Evolutionary conservation across 257 asterid species (phyloP).

Genomic region (Euphrasia confusa): DNA sequence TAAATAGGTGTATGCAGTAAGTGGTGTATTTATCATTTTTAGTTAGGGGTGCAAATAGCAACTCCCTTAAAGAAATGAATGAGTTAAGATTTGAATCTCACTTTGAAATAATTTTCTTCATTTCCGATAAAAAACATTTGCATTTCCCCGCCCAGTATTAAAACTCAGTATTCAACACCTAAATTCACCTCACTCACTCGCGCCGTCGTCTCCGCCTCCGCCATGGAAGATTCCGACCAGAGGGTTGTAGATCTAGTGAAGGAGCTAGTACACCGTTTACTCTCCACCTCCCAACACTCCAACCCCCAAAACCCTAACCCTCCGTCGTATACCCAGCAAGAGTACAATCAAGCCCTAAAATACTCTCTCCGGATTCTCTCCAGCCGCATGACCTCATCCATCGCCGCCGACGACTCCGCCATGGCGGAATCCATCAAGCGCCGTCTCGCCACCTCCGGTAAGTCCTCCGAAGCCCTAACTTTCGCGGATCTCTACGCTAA

Average conservation of each 20-base stretch:
- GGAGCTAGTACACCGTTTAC: slow-evolving; percentile 84
- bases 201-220: slow-evolving; percentile 27
- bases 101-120: not conserved
- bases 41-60: too few relatives aligned
- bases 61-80: not conserved
- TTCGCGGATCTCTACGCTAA: slow-evolving; percentile 76
- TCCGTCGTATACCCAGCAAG: slow-evolving; percentile 33
- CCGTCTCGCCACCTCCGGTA: slow-evolving; percentile 85
- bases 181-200: slow-evolving; percentile 8
- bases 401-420: slow-evolving; percentile 62
- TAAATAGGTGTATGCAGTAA: too few relatives aligned
- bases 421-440: slow-evolving; percentile 93
- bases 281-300: slow-evolving; percentile 34
- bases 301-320: slow-evolving; percentile 41
- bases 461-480: slow-evolving; percentile 89
- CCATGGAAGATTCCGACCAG: slow-evolving; percentile 64
- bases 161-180: slow-evolving; percentile 27
- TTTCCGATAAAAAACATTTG: slow-evolving; percentile 19
- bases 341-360: slow-evolving; percentile 60
- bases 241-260: slow-evolving; percentile 75
- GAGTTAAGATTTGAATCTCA: slow-evolving; percentile 4
- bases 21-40: too few relatives aligned
- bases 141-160: slow-evolving; percentile 54
- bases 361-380: slow-evolving; percentile 85
- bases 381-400: slow-evolving; percentile 86